Conservation (phyloP, 352 stramenopile genomes). For the Globisporangium lucens region DNA sequence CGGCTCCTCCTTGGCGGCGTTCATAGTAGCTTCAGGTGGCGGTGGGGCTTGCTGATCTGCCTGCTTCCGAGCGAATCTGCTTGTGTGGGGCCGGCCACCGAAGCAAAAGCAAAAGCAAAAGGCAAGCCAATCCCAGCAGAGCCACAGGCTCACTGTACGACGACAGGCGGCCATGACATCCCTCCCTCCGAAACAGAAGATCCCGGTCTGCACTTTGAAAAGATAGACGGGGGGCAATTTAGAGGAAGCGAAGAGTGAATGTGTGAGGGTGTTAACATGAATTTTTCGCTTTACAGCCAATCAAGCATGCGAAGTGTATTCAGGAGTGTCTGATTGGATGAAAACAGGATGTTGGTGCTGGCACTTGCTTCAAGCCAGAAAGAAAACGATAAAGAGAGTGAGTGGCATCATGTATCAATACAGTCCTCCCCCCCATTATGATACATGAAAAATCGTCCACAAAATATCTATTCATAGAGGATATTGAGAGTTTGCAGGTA, state of each 20-base stretch:
- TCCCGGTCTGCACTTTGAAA: not conserved
- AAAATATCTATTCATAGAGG: too few species aligned
- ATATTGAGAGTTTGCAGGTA: too few species aligned
- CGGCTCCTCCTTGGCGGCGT: slow-evolving; percentile 23
- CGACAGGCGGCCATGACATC: not conserved
- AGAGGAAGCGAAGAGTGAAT: not conserved
- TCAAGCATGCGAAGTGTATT: not conserved
- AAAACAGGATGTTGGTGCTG: not conserved
- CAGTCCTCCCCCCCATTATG: too few species aligned
- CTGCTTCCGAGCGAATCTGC: not conserved
- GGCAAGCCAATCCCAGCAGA: not conserved
- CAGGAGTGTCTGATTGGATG: not conserved
- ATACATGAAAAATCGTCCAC: too few species aligned
- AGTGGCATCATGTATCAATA: not conserved
- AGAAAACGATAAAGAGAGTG: not conserved
- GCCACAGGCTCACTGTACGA: slow-evolving; percentile 1
- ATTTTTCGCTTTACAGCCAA: not conserved
- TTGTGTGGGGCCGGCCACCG: not conserved
- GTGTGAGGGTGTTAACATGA: not conserved
- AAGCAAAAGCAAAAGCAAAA: not conserved
- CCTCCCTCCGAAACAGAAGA: not conserved
- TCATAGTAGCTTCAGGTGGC: not conserved
- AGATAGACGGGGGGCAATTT: not conserved
- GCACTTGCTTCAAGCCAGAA: not conserved
- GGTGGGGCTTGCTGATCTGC: not conserved